Evolutionary conservation across 116 monocot species (phyloP), one percentile per base, ranked within the genome.

Genomic region (Cymodocea nodosa): DNA sequence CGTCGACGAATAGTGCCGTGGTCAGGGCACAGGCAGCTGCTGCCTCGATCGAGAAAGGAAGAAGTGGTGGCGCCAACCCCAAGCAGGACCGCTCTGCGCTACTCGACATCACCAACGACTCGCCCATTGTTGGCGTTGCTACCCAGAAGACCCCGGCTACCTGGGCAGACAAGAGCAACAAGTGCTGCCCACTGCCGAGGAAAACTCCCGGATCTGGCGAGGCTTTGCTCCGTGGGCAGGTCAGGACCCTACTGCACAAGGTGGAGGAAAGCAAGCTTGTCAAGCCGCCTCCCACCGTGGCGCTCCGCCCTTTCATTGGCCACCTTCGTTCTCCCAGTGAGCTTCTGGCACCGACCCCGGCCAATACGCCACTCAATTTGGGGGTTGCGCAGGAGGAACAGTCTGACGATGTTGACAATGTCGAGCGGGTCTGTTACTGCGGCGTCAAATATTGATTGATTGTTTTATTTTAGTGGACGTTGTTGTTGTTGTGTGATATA

Each of bases 81-180:
- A 13, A 20, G 23, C 8, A 51, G 25, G 70, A 76, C 17, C 72
- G 81, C 54, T 14, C 82, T 2, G 80, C 64, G 2, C 82, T 97
- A 5, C 56, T 82, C 37, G 91, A 97, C 83, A 88, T 97, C 73
- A 91, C 97, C 17, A 97, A 97, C 61, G 87, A 90, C 70, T 97
- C 97, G 2, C 97, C 91, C 2, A 84, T 91, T 53, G 77, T 83
- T 1, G 97, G 97, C 12, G 75, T 97, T 50, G 85, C 87, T 14
- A 63, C 54, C 58, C 44, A 57, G 23, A 77, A 73, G 63, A 77
- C 82, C 14, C 79, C 84, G 20, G 44, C 71, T 4, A 71, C 74
- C 19, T 73, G 71, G 10, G 64, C 50, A 25, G 49, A 36, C 51
- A 84, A 75, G 80, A 61, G 55, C 59, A 23, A 39, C 59, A 23